A percentile compares a stretch with the other conserved stretches of the same genome.
These are phyloP conservation scores for Citrus sinensis DNA, from an alignment of 345 rosid genomes.

Conservation along the genomic window DVS_A1.0 CM039168.1:29254501-29255000, in stretches of 20 bases:
- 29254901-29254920: constrained; percentile 17
- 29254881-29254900: constrained; percentile 18
- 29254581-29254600: not conserved
- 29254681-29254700: constrained; percentile 25
- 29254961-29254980: constrained; percentile 30
- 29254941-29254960: constrained; percentile 19
- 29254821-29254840: constrained; percentile 32
- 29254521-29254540: not conserved
- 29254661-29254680: constrained; percentile 20
- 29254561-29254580: not conserved
- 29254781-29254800: constrained; percentile 14
- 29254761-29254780: constrained; percentile 28
- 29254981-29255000: constrained; percentile 25
- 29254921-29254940: constrained; percentile 7
- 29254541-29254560: not conserved
- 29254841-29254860: constrained; percentile 34
- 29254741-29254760: constrained; percentile 26
- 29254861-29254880: constrained; percentile 17
- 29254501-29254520: not conserved
- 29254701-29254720: constrained; percentile 26
- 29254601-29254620: constrained; percentile 10
- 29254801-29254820: constrained; percentile 28
- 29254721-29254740: constrained; percentile 32
- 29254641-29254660: constrained; percentile 28
- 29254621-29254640: constrained; percentile 9